phyloP scores from a whole-genome alignment of 805 yeast species.

The Martiniozyma abietophila region DNA sequence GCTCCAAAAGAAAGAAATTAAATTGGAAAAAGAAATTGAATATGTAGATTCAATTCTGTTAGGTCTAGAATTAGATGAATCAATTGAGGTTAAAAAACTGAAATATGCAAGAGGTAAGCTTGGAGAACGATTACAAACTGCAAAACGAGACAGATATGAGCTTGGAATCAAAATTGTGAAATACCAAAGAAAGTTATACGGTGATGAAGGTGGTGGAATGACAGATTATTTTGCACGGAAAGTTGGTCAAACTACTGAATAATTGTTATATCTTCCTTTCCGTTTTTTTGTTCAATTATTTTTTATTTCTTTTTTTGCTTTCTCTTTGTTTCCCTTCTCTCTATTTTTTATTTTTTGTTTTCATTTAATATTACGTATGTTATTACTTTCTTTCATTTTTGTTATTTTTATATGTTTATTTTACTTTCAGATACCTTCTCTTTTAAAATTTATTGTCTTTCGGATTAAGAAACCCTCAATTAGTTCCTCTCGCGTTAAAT shows the following conservation, averaged over 20 bases:
- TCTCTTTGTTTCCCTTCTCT: too few relatives aligned
- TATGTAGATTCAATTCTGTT: conserved; percentile 21
- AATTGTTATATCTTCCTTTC: background rate
- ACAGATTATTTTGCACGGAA: conserved; percentile 53
- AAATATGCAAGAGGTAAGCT: conserved; percentile 22
- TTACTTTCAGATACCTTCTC: too few relatives aligned
- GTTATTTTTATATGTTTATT: too few relatives aligned
- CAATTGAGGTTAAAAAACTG: conserved; percentile 21
- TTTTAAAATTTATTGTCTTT: too few relatives aligned
- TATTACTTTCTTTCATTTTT: too few relatives aligned
- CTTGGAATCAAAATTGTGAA: conserved; percentile 23
- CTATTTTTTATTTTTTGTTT: too few relatives aligned
- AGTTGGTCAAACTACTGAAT: conserved; percentile 25
- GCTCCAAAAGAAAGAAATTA: conserved; percentile 17
- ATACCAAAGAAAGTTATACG: conserved; percentile 21
- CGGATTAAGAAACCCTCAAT: too few relatives aligned
- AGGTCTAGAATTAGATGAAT: conserved; percentile 10
- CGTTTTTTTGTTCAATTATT: background rate
- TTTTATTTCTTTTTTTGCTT: too few relatives aligned
- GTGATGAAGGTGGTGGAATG: conserved; percentile 27
- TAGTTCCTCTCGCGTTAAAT: too few relatives aligned
- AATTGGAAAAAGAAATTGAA: conserved; percentile 24
- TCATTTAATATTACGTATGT: too few relatives aligned
- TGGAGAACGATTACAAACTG: conserved; percentile 19
- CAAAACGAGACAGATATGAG: conserved; percentile 24